These are phyloP conservation scores for Helicocarpus griseus DNA, from an alignment of 2,329 filamentous ascomycete species.

Conservation along the genomic window DNA sequence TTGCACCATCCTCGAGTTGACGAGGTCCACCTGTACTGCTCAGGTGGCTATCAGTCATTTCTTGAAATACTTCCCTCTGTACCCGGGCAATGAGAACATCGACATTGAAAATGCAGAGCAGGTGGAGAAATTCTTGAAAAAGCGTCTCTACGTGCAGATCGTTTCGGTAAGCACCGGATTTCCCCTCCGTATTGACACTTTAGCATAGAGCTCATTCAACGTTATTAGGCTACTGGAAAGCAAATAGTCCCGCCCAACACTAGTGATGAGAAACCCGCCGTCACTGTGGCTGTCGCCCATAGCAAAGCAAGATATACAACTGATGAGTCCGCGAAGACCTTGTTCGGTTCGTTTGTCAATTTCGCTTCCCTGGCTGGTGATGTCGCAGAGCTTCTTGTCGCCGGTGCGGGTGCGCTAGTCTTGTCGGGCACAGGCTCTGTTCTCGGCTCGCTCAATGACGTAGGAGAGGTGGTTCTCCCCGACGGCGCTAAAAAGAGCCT, in stretches of 20 bases:
- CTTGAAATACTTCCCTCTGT: slow-evolving; percentile 3
- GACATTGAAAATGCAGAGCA: neutral
- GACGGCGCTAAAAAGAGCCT: neutral
- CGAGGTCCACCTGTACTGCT: neutral
- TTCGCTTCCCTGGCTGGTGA: slow-evolving; percentile 3
- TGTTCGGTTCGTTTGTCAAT: neutral
- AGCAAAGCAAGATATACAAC: neutral
- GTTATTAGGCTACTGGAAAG: neutral
- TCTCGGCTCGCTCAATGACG: neutral
- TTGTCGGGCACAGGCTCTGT: neutral
- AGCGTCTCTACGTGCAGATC: slow-evolving; percentile 1
- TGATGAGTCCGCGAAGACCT: neutral
- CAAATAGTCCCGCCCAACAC: slow-evolving; percentile 1
- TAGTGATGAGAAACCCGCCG: neutral
- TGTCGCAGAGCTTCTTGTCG: slow-evolving; percentile 2
- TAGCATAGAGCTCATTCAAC: neutral
- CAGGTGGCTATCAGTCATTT: slow-evolving; percentile 1
- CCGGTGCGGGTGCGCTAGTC: neutral
- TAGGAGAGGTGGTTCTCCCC: neutral
- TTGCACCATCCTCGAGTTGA: slow-evolving; percentile 1
- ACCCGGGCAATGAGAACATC: slow-evolving; percentile 1
- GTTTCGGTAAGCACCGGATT: neutral
- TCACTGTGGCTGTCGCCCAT: neutral
- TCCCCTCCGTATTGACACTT: neutral
- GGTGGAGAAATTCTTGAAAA: neutral